Conservation (phyloP, 345 rosid genomes). For the Eucalyptus erythrocorys region DNA sequence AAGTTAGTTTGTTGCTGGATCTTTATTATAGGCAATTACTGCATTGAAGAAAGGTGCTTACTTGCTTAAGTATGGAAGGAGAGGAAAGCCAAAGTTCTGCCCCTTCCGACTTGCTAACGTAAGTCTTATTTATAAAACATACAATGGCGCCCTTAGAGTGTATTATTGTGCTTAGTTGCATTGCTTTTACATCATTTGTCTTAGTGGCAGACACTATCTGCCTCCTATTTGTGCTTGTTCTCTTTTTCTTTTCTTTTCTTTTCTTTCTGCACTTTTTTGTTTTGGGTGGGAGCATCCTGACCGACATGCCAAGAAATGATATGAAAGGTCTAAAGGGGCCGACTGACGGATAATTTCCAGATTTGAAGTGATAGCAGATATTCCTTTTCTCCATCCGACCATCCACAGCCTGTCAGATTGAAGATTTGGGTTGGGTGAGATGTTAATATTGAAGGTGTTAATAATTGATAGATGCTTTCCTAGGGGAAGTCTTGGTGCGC, state of each 20-base stretch:
- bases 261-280: not conserved
- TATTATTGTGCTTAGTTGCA: not conserved
- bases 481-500: not conserved
- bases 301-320: not conserved
- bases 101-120: conserved; percentile 98
- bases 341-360: not conserved
- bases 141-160: not conserved
- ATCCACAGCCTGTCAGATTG: not conserved
- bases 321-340: not conserved
- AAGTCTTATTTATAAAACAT: conserved; percentile 10
- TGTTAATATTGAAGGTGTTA: not conserved
- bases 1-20: conserved; percentile 16
- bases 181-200: not conserved
- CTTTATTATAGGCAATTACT: conserved; percentile 72
- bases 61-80: conserved; percentile 95
- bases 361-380: not conserved
- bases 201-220: not conserved
- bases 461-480: not conserved
- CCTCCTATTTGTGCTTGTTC: not conserved
- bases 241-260: not conserved
- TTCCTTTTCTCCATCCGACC: not conserved
- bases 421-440: not conserved
- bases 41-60: conserved; percentile 93
- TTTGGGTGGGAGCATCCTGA: not conserved
- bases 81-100: conserved; percentile 98